Evolutionary conservation across 371 early-diverging fungal genomes (phyloP).

Genomic region (Syncephalis plumigaleata): DNA sequence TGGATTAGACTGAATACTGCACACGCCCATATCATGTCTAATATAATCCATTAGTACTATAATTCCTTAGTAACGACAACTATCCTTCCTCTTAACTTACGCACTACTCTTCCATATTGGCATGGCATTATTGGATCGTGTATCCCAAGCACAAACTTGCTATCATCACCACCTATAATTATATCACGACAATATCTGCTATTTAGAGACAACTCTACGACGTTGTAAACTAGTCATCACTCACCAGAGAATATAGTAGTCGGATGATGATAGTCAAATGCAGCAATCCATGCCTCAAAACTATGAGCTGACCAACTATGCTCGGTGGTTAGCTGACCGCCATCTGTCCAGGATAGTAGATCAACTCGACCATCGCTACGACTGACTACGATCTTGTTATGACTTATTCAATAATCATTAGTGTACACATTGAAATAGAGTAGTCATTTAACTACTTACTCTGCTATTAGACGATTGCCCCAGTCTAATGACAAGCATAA

Average conservation of each 20-base stretch:
- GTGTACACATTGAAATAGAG: slow-evolving; percentile 9
- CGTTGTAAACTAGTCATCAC: background rate
- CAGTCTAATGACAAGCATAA: slow-evolving; percentile 84
- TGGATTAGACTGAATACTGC: slow-evolving; percentile 68
- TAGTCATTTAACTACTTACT: slow-evolving; percentile 5
- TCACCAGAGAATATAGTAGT: slow-evolving; percentile 35
- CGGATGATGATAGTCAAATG: slow-evolving; percentile 62
- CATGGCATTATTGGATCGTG: slow-evolving; percentile 22
- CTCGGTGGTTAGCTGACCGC: slow-evolving; percentile 13
- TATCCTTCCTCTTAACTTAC: slow-evolving; percentile 12
- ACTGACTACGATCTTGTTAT: slow-evolving; percentile 27
- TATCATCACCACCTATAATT: slow-evolving; percentile 59
- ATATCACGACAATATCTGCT: background rate
- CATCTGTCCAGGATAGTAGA: slow-evolving; percentile 17
- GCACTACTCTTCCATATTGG: slow-evolving; percentile 27
- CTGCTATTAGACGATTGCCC: slow-evolving; percentile 37
- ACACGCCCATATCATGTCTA: slow-evolving; percentile 64
- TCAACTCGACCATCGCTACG: slow-evolving; percentile 48
- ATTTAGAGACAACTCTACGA: background rate
- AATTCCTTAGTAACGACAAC: background rate
- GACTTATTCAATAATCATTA: slow-evolving; percentile 12
- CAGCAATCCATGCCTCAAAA: slow-evolving; percentile 86
- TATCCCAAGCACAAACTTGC: slow-evolving; percentile 73
- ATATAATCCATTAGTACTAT: slow-evolving; percentile 1
- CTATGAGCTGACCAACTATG: slow-evolving; percentile 61